Evolutionary conservation across 1,139 yeast genomes (phyloP), one percentile per base, ranked within the genome.

Genomic region (Scheffersomyces cryptocercus): DNA sequence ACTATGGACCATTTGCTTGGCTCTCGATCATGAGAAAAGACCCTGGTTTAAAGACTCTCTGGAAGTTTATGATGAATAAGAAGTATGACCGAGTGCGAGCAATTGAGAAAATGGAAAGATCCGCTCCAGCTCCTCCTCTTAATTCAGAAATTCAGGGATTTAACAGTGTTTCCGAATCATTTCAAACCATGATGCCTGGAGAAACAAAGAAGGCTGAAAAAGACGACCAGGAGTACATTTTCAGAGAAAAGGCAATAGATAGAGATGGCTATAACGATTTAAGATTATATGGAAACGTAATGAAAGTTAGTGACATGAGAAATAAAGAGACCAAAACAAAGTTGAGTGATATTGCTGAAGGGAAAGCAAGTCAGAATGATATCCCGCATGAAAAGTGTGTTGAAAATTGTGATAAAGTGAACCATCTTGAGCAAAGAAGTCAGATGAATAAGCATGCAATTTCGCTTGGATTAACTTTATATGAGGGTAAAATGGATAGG

Each of bases 1-100:
- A 55, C 28, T 47, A 53, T 10, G 51, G 57, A 5, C 55, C 61
- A 6, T 65, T 72, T 41, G 58, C 79, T 0, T 69, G 78, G 69
- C 50, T 72, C 5, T 60, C 78, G 0, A 49, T 75, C 11, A 48
- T 55, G 48, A 45, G 52, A 36, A 43, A 54, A 37, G 58, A 55
- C 36, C 42, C 49, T 20, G 54, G 53, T 10, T 45, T 56, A 31
- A 37, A 40, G 8, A 28, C 42, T 24, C 46, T 59, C 28, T 55
- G 61, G 58, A 47, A 48, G 36, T 49, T 40, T 37, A 46, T 46
- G 44, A 31, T 38, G 32, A 30, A 43, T 41, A 31, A 13, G 8
- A 31, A 31, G 34, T 16, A 31, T 31, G 34, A 31, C 14, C 14
- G 34, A n/a, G 11, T 14, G 4, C 34, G 14, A 9, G 34, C 34